Evolutionary conservation across 2,329 filamentous ascomycete species (phyloP), one percentile per base, ranked within the genome.

Genomic region (Aureobasidium pullulans): DNA sequence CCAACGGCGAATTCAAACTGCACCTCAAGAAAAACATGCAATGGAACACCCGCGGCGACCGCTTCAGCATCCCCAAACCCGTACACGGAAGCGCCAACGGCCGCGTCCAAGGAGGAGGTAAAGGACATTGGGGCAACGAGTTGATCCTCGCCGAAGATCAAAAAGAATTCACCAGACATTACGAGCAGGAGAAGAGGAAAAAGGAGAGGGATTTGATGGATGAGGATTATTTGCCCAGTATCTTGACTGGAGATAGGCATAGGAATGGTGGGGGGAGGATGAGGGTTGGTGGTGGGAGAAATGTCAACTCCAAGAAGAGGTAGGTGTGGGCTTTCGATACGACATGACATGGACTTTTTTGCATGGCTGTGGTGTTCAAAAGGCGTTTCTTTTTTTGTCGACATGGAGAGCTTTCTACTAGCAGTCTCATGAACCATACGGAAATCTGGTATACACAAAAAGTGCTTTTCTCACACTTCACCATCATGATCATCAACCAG

Each of bases 11-110:
- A 66, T 95, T 96, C 76, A 85, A 82, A 61, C 75, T 99, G 61
- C 89, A 96, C 71, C 79, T 99, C 61, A 96, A 96, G 79, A 87
- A 86, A 74, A 96, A 96, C 73, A 96, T 94, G 79, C 90, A 96
- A 75, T 96, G 87, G 86, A 97, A 96, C 75, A 96, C 88, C 66
- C 83, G 92, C 28, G 94, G 94, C 56, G 94, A 96, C 73, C 84
- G 90, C 39, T 99, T 87, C 78, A 95, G 90, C 71, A 85, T 99
- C 46, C 94, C 94, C 1, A 97, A 96, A 77, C 89, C 94, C 0
- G 83, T 88, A 11, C 84, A 89, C 62, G 94, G 94, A 2, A 87
- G 83, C 13, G 76, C 92, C 6, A 96, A 85, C 72, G 91, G 90
- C 48, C 90, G 91, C 72, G 80, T 75, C 73, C 83, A 77, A 57